Base-by-base conservation (phyloP, 148 eudicot genomes). In the Amaranthus hypochondriacus region DNA sequence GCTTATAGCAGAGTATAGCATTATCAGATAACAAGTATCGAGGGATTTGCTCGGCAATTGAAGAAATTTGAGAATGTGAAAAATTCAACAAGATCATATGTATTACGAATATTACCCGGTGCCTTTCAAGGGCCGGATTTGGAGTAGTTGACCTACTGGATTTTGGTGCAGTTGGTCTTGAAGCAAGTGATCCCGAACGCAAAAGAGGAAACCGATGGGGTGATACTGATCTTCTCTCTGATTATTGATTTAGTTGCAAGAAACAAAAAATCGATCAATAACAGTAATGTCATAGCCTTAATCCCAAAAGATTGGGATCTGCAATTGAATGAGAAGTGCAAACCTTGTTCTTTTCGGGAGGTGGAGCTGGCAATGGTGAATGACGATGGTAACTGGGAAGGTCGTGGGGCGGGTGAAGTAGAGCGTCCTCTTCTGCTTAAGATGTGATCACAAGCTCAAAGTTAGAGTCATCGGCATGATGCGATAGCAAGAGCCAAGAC, bases 131-230 rank as follows among this genome's bases (percentile, higher is more conserved):
- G 44, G 83, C 74, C 56, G 86, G 73, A 54, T 72, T 95, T 64
- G 97, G 88, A 62, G 82, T 79, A 39, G 82, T 81, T 11, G 86
- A 72, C 54, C 86, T 70, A 56, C 80, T 84, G 47, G 76, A 66
- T 77, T 86, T 89, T 64, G 82, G 88, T 2, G 80, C 67, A 4
- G 83, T 83, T 47, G 91, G 81, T 80, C 95, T 84, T 61, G 88
- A 86, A 74, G 92, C 83, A 59, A 88, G 79, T 50, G 98, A 94
- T 54, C 95, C 97, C 62, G 90, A 82, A 52, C 91, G 90, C 66
- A 84, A 49, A 79, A 91, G 90, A 53, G 96, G 89, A 78, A 91
- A 89, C 54, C 89, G 88, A 68, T 75, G 88, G 0, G 98, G 98
- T 58, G 98, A 94, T 80, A 78, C 86, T 59, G 97, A 73, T 83